Evolutionary conservation across 441 rosid species (phyloP).

Genomic region (Biscutella laevigata): DNA sequence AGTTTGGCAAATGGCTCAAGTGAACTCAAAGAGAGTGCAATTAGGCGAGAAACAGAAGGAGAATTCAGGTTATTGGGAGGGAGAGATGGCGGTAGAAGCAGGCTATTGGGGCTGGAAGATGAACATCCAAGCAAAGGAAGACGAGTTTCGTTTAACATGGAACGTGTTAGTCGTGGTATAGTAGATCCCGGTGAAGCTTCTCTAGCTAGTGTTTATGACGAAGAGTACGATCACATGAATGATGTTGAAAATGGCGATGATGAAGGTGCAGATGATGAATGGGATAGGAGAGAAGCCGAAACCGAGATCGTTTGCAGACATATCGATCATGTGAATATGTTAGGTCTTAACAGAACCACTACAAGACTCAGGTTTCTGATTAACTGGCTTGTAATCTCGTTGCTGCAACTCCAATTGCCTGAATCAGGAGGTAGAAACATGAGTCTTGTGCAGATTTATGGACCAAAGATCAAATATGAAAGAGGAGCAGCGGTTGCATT

Average conservation of each 20-base stretch:
- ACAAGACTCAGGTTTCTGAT: constrained; percentile 69
- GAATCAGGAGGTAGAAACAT: constrained; percentile 40
- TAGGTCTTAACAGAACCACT: constrained; percentile 88
- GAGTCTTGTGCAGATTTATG: constrained; percentile 80
- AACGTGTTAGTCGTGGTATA: constrained; percentile 33
- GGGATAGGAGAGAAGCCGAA: constrained; percentile 73
- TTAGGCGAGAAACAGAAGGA: constrained; percentile 91
- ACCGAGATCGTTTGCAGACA: constrained; percentile 54
- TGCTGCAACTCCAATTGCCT: constrained; percentile 70
- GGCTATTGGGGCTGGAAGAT: constrained; percentile 68
- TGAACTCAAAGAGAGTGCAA: constrained; percentile 81
- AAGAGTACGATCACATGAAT: constrained; percentile 35
- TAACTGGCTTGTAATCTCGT: constrained; percentile 94
- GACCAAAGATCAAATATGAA: constrained; percentile 92
- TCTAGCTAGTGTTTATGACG: constrained; percentile 51
- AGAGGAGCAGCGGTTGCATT: constrained; percentile 98
- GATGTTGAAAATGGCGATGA: constrained; percentile 68
- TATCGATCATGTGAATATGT: constrained; percentile 79
- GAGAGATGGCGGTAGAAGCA: constrained; percentile 58
- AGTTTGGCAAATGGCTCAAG: constrained; percentile 30
- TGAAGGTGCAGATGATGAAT: constrained; percentile 45
- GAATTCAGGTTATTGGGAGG: constrained; percentile 84
- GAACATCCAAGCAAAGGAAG: constrained; percentile 74
- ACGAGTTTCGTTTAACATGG: constrained; percentile 85
- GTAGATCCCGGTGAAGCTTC: constrained; percentile 63